Conservation (phyloP, 306 rosid species). For the Castanopsis chinensis region DNA sequence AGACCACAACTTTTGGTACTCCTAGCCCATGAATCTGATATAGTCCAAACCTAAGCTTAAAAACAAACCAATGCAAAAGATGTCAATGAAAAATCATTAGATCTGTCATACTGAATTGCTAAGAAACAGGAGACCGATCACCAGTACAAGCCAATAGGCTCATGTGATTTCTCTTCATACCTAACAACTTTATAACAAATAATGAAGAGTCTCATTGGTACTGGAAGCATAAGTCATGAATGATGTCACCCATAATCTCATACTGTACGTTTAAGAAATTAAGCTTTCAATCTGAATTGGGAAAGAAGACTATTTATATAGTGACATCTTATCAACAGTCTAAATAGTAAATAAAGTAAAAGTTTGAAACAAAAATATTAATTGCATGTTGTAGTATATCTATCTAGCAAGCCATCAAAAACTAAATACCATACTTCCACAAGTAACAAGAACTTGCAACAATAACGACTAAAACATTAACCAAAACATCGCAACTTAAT, state of each 20-base stretch:
- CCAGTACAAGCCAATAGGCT: not conserved
- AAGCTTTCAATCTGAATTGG: not conserved
- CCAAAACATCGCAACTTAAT: not conserved
- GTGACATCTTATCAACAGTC: not conserved
- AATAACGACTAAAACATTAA: not conserved
- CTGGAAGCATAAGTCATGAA: not conserved
- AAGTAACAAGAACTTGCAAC: not conserved
- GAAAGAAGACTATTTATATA: not conserved
- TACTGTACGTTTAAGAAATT: not conserved
- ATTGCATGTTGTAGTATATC: no score
- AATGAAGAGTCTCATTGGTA: not conserved
- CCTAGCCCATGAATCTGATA: not conserved
- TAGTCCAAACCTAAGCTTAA: not conserved
- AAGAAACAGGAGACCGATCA: not conserved
- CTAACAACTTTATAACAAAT: not conserved
- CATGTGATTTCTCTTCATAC: not conserved
- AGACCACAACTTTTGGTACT: not conserved
- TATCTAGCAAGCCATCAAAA: no score
- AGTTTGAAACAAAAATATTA: no score
- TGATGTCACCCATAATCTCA: not conserved
- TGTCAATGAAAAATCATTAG: not conserved
- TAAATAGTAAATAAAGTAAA: no score
- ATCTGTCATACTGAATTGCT: not conserved
- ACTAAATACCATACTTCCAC: not conserved
- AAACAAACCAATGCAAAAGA: not conserved